Evolutionary conservation across 345 rosid species (phyloP).

Genomic region (Bruguiera gymnorhiza): DNA sequence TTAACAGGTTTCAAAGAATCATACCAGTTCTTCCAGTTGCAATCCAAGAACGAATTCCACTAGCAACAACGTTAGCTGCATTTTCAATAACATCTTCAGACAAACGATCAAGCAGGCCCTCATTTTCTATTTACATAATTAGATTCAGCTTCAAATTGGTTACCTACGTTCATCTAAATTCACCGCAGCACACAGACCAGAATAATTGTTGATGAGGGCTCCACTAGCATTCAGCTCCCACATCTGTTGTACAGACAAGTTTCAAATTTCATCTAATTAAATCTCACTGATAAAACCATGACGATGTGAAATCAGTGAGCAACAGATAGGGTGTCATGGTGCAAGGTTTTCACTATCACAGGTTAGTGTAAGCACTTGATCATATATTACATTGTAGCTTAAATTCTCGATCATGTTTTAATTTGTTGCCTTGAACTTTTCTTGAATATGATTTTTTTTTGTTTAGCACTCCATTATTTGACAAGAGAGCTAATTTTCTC

Average conservation of each 20-base stretch:
- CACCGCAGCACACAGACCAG: conserved; percentile 76
- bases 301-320: background rate
- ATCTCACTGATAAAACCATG: background rate
- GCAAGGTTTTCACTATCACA: background rate
- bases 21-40: conserved; percentile 77
- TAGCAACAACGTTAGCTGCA: conserved; percentile 32
- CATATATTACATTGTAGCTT: background rate
- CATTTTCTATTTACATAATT: conserved; percentile 5
- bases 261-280: conserved; percentile 10
- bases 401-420: background rate
- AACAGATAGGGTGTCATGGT: background rate
- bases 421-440: background rate
- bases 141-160: background rate
- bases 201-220: conserved; percentile 61
- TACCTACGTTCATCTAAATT: conserved; percentile 71
- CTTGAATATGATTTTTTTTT: background rate
- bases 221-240: conserved; percentile 72
- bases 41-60: conserved; percentile 76
- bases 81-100: background rate
- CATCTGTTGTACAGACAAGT: conserved; percentile 44
- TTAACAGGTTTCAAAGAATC: conserved; percentile 1
- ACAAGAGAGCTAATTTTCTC: background rate
- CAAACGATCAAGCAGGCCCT: background rate
- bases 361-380: background rate
- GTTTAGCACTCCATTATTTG: background rate